Evolutionary conservation across 768 basidiomycete genomes (phyloP).

Genomic region (Leccinum variicolor): DNA sequence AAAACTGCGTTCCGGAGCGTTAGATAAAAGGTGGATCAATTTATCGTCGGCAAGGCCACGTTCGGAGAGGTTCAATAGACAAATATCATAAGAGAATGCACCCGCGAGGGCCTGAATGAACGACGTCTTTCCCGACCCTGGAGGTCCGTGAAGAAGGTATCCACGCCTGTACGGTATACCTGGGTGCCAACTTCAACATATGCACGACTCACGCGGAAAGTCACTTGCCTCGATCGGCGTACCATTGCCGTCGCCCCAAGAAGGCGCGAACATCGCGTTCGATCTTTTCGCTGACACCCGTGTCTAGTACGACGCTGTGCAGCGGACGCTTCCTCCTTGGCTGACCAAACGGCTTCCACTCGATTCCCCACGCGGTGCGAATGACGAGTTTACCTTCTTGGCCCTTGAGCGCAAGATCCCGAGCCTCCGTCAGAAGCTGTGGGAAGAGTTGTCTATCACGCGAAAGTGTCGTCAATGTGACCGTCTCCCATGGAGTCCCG

Average conservation of each 20-base stretch:
- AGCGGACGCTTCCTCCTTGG: slow-evolving; percentile 85
- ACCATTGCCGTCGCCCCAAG: slow-evolving; percentile 84
- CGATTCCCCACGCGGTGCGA: slow-evolving; percentile 94
- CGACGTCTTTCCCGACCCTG: slow-evolving; percentile 97
- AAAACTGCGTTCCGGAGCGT: slow-evolving; percentile 89
- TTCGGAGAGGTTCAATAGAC: slow-evolving; percentile 92
- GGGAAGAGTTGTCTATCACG: slow-evolving; percentile 82
- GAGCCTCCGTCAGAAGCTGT: slow-evolving; percentile 79
- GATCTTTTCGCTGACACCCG: slow-evolving; percentile 83
- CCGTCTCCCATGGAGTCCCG: slow-evolving; percentile 95
- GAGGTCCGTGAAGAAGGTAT: slow-evolving; percentile 92
- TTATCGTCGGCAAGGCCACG: slow-evolving; percentile 96
- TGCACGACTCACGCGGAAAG: background rate
- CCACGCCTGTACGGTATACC: slow-evolving; percentile 97
- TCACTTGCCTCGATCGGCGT: slow-evolving; percentile 84
- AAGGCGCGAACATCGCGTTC: slow-evolving; percentile 79
- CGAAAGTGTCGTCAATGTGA: slow-evolving; percentile 90
- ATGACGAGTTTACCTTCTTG: slow-evolving; percentile 95
- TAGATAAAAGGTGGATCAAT: slow-evolving; percentile 87
- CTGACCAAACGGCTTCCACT: slow-evolving; percentile 95
- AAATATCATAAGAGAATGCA: slow-evolving; percentile 90
- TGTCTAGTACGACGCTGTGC: slow-evolving; percentile 82
- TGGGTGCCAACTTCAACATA: slow-evolving; percentile 31
- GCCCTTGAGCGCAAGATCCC: slow-evolving; percentile 77
- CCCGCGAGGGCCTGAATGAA: slow-evolving; percentile 98